Base-by-base conservation (phyloP, 2,329 filamentous ascomycete genomes). In the Fonsecaea monophora region DNA sequence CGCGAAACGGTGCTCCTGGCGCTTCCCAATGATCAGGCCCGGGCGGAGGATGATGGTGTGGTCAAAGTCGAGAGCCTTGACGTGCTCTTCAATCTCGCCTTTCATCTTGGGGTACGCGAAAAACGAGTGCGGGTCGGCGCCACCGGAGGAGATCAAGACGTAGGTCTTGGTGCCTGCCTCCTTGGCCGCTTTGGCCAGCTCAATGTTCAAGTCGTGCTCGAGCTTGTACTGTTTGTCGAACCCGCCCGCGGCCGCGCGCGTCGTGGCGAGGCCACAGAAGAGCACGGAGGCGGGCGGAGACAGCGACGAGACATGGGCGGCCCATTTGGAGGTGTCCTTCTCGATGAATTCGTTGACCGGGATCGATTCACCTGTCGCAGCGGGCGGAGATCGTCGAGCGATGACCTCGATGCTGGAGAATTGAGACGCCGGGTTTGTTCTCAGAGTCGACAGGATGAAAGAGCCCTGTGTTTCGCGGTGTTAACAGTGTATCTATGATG, bases 171-270 rank as follows among this genome's bases (percentile, higher is more conserved):
- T 85, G 40, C 92, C 92, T 0, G 89, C 87, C 3, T 84, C 85
- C 75, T 90, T 92, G 53, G 94, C 92, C 0, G 90, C 88, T 68
- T 86, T 85, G 3, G 92, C 93, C 30, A 96, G 83, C 70, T 90
- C 89, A 57, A 96, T 78, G 78, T 96, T 96, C 53, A 97, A 83
- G 75, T 95, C 92, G 76, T 93, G 87, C 80, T 97, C 94, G 70
- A 97, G 91, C 75, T 91, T 91, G 81, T 92, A 90, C 80, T 97
- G 94, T 68, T 89, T 88, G 34, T 88, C 89, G 71, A 96, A 81
- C 65, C 90, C 84, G 68, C 94, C 94, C 0, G 92, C 93, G 12
- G 84, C 83, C 0, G 83, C 90, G 57, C 88, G 87, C 0, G 94
- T 97, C 2, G 92, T 97, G 65, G 90, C 94, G 0, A 97, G 85